A percentile compares a stretch with the other conserved stretches of the same genome.
phyloP scores from a whole-genome alignment of 306 rosid genomes.

The Sicyos edulis region DNA sequence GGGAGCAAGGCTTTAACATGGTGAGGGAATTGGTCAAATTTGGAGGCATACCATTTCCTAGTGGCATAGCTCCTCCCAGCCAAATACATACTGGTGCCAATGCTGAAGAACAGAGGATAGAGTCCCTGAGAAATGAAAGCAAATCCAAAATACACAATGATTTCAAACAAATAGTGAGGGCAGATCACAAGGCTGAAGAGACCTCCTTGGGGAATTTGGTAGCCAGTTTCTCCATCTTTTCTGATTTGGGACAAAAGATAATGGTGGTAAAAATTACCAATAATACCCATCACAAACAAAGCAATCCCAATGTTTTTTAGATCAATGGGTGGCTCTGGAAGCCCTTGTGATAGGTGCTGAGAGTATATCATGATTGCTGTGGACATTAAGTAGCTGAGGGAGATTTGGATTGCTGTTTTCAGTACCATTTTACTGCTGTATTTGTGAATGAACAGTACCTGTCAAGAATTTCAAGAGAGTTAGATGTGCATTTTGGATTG shows the following conservation, averaged over 20 bases:
- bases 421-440: constrained; percentile 55
- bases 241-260: constrained; percentile 53
- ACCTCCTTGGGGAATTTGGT: constrained; percentile 78
- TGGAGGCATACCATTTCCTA: constrained; percentile 62
- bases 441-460: constrained; percentile 47
- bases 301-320: constrained; percentile 40
- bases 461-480: not conserved
- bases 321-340: constrained; percentile 52
- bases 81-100: constrained; percentile 49
- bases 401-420: constrained; percentile 41
- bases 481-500: not conserved
- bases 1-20: constrained; percentile 70
- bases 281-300: constrained; percentile 49
- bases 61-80: constrained; percentile 70
- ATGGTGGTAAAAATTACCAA: constrained; percentile 86
- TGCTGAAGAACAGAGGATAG: constrained; percentile 36
- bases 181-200: constrained; percentile 57
- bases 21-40: constrained; percentile 62
- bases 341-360: constrained; percentile 45
- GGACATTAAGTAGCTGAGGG: constrained; percentile 43
- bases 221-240: constrained; percentile 48
- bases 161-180: constrained; percentile 84
- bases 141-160: constrained; percentile 46
- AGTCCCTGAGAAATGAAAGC: constrained; percentile 59
- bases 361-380: constrained; percentile 46